Conservation (phyloP, 441 rosid species). For the Biscutella laevigata region DNA sequence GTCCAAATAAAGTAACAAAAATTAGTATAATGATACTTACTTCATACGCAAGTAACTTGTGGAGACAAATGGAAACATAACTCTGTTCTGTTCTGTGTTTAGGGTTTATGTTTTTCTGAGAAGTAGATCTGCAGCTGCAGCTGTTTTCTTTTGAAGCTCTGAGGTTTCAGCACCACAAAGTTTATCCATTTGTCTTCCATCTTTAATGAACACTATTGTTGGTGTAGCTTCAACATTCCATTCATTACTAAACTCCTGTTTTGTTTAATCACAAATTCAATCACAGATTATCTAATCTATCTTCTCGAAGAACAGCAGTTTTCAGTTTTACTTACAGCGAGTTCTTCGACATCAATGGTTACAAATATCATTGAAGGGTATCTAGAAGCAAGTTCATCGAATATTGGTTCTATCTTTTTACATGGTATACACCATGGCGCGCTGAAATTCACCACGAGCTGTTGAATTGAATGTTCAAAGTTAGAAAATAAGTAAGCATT, state of each 20-base stretch:
- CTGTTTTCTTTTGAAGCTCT: constrained; percentile 52
- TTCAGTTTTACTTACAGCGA: constrained; percentile 37
- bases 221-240: constrained; percentile 70
- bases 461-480: constrained; percentile 8
- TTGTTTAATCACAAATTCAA: not conserved
- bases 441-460: constrained; percentile 59
- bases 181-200: constrained; percentile 52
- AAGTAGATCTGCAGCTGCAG: constrained; percentile 27
- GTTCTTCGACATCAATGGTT: constrained; percentile 48
- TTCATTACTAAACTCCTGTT: constrained; percentile 52
- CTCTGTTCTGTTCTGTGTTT: constrained; percentile 5
- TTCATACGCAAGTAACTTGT: constrained; percentile 21
- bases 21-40: constrained; percentile 1
- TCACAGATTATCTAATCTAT: constrained; percentile 1
- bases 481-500: not conserved
- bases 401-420: constrained; percentile 35
- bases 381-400: constrained; percentile 38
- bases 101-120: constrained; percentile 5
- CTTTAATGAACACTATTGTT: constrained; percentile 50
- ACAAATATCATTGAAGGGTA: constrained; percentile 45
- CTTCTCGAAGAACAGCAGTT: not conserved
- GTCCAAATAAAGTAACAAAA: not conserved
- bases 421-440: constrained; percentile 54
- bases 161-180: constrained; percentile 47
- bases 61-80: not conserved